Conservation (phyloP, 495 filamentous ascomycete species). For the Aspergillus bridgeri region DNA sequence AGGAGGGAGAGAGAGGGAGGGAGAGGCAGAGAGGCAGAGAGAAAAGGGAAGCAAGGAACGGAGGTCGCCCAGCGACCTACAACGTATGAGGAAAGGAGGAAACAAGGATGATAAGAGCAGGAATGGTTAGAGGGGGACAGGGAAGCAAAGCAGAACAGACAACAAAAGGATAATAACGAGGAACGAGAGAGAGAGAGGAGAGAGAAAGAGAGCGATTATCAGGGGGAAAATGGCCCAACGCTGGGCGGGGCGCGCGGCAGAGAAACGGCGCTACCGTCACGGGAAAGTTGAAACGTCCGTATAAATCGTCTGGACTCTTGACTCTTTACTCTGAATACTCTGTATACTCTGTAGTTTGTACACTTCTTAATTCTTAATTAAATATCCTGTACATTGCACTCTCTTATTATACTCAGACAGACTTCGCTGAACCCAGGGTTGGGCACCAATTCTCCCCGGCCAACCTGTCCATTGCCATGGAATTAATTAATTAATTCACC, state of each 20-base stretch:
- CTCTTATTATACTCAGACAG: no score
- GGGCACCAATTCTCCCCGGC: not conserved
- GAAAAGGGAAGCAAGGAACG: conserved; percentile 15
- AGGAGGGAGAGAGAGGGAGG: no score
- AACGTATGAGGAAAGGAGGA: not conserved
- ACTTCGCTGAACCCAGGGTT: not conserved
- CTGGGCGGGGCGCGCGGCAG: conserved; percentile 14
- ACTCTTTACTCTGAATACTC: no score
- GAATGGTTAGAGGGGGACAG: conserved; percentile 4
- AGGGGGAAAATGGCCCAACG: conserved; percentile 4
- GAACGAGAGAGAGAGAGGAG: conserved; percentile 12
- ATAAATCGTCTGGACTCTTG: no score
- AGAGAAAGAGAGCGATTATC: not conserved
- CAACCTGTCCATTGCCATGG: not conserved
- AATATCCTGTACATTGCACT: no score
- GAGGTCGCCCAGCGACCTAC: conserved; percentile 40
- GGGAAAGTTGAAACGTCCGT: not conserved
- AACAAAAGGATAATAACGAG: conserved; percentile 7
- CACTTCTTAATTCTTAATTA: no score
- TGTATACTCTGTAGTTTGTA: no score
- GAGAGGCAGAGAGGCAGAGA: conserved; percentile 8
- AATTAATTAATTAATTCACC: not conserved
- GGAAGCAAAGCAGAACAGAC: not conserved
- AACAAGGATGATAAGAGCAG: conserved; percentile 4
- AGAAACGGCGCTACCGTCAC: conserved; percentile 3